phyloP scores from a whole-genome alignment of 2,329 filamentous ascomycete species.

The Cladophialophora immunda region DNA sequence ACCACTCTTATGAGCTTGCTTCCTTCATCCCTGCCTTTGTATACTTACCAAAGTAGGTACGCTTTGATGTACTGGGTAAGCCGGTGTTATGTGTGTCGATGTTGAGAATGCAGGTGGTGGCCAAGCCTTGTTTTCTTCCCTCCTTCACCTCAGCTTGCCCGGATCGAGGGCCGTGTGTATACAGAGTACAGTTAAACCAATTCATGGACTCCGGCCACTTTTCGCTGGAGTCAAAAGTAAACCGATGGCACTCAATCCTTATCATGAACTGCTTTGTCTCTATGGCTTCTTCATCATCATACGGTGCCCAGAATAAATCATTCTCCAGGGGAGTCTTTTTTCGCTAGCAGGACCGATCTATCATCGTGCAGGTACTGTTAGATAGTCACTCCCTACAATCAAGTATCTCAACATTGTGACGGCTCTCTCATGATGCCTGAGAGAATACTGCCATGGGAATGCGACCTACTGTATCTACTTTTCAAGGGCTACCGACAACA shows the following conservation, averaged over 20 bases:
- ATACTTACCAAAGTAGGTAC: too few species aligned
- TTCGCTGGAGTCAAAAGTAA: constrained; percentile 2
- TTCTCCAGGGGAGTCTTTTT: constrained; percentile 79
- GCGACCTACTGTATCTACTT: background rate
- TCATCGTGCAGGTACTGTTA: constrained; percentile 84
- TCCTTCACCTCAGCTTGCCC: background rate
- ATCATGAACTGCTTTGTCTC: constrained; percentile 82
- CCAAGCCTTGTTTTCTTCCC: background rate
- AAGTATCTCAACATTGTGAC: background rate
- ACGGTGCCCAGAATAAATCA: constrained; percentile 79
- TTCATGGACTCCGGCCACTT: background rate
- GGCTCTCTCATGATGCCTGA: background rate
- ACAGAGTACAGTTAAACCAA: background rate
- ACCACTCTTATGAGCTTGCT: background rate
- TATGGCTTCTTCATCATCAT: constrained; percentile 91
- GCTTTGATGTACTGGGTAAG: background rate
- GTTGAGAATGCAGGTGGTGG: too few species aligned
- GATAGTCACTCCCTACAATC: constrained; percentile 91
- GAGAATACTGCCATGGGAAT: background rate
- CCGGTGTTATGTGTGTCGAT: background rate
- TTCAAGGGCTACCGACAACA: background rate
- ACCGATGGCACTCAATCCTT: constrained; percentile 70
- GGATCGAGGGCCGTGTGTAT: background rate
- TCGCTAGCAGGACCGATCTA: constrained; percentile 94
- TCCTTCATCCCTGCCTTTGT: background rate